A percentile compares a stretch with the other conserved stretches of the same genome.
Conservation (phyloP, 2,329 filamentous ascomycete species). For the Nannizziopsis barbatae region DNA sequence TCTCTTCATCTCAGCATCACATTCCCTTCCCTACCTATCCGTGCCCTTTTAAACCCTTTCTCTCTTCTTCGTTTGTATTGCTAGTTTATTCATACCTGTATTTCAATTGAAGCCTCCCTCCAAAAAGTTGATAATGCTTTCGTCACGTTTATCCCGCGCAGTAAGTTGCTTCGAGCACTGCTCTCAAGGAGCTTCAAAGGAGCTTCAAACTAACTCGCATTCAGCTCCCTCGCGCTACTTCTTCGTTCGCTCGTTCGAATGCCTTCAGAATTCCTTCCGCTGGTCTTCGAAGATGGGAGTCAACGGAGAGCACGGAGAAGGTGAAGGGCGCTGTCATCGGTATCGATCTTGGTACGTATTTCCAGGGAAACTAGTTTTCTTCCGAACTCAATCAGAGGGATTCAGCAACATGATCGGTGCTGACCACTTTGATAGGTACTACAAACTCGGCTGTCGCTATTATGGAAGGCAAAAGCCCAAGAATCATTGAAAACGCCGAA, state of each 20-base stretch:
- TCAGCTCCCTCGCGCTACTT: conserved; percentile 66
- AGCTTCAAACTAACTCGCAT: conserved; percentile 1
- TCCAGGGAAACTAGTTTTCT: neutral
- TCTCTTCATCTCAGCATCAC: conserved; percentile 25
- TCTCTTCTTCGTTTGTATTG: conserved; percentile 21
- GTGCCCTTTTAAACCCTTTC: conserved; percentile 17
- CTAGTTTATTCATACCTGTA: conserved; percentile 24
- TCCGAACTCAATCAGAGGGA: neutral
- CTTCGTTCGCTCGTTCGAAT: conserved; percentile 56
- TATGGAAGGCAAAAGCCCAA: conserved; percentile 92
- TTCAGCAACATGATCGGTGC: neutral
- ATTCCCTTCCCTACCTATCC: conserved; percentile 17
- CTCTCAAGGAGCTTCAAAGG: neutral
- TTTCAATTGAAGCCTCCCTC: conserved; percentile 23
- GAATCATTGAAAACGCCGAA: conserved; percentile 97
- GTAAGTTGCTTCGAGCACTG: conserved; percentile 41
- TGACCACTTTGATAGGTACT: conserved; percentile 47
- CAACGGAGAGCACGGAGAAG: conserved; percentile 54
- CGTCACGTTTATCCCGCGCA: conserved; percentile 61
- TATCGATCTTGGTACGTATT: conserved; percentile 80
- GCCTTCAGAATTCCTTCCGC: conserved; percentile 58
- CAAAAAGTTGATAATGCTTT: conserved; percentile 51
- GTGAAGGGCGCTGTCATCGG: conserved; percentile 93
- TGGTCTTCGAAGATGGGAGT: conserved; percentile 53
- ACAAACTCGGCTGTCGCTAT: conserved; percentile 96